These are phyloP conservation scores for Rhazya stricta DNA, from an alignment of 257 asterid genomes.

Conservation along the genomic window DNA sequence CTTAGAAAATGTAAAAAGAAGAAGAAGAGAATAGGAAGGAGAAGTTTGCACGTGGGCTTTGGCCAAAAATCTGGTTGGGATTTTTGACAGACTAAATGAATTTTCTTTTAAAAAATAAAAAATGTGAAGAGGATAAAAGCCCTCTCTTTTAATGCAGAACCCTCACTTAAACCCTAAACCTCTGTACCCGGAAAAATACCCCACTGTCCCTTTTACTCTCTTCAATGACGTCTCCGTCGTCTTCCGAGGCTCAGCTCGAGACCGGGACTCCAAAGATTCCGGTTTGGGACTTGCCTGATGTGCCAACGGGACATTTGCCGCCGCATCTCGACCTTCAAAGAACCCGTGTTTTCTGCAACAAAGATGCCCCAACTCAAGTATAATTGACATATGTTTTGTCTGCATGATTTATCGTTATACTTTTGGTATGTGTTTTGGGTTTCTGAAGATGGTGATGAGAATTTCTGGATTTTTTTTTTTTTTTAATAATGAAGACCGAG, in stretches of 20 bases:
- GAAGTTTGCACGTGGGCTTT: no score
- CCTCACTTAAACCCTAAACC: constrained; percentile 9
- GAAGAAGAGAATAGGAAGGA: no score
- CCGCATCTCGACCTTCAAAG: constrained; percentile 62
- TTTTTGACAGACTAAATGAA: no score
- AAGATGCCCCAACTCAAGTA: constrained; percentile 80
- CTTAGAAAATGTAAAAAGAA: no score
- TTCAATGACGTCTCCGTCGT: constrained; percentile 9
- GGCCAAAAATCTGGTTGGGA: no score
- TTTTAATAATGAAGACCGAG: constrained; percentile 44
- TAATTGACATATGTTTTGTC: background rate
- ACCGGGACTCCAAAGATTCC: constrained; percentile 36
- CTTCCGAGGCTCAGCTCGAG: background rate
- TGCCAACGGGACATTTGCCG: constrained; percentile 62
- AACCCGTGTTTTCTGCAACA: constrained; percentile 62
- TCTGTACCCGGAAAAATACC: background rate
- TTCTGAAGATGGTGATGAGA: background rate
- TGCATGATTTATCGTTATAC: background rate
- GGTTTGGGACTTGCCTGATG: constrained; percentile 88
- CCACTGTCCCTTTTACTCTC: background rate
- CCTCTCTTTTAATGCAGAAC: background rate
- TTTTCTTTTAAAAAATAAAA: no score
- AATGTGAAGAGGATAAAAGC: no score
- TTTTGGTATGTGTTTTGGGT: background rate
- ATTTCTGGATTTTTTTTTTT: constrained; percentile 5